Conservation (phyloP, 192 early-diverging fungal species). For the Mortierella hygrophila region DNA sequence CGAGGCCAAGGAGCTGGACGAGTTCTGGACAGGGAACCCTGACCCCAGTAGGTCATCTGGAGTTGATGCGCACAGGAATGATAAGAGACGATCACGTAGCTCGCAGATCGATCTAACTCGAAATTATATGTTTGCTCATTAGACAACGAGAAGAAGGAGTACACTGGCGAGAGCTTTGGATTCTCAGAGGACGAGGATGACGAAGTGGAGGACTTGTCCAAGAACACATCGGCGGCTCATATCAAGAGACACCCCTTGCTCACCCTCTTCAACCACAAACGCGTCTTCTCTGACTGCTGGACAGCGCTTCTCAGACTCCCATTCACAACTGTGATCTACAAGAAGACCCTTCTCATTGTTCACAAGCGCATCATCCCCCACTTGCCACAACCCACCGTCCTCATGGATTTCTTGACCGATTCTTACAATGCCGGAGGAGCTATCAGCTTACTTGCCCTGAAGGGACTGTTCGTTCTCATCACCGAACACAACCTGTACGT, state of each 20-base stretch:
- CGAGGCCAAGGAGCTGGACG: slow-evolving; percentile 63
- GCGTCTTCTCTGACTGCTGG: slow-evolving; percentile 87
- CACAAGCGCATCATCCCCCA: slow-evolving; percentile 93
- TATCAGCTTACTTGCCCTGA: slow-evolving; percentile 91
- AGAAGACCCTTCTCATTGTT: slow-evolving; percentile 82
- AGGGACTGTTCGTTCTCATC: slow-evolving; percentile 96
- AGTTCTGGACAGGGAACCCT: slow-evolving; percentile 75
- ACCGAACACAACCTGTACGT: slow-evolving; percentile 93
- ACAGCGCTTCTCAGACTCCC: slow-evolving; percentile 79
- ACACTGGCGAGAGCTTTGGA: slow-evolving; percentile 39
- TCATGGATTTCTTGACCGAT: slow-evolving; percentile 96
- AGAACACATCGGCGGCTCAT: slow-evolving; percentile 17
- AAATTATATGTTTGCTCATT: slow-evolving; percentile 1
- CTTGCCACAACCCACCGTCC: slow-evolving; percentile 77
- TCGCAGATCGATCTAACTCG: neutral
- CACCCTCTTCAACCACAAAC: slow-evolving; percentile 69
- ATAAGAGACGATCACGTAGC: neutral
- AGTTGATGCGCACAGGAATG: neutral
- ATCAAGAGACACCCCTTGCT: slow-evolving; percentile 47
- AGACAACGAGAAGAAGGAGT: slow-evolving; percentile 54
- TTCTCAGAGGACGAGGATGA: slow-evolving; percentile 54
- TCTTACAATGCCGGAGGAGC: slow-evolving; percentile 91
- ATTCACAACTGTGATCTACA: slow-evolving; percentile 81
- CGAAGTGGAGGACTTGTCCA: slow-evolving; percentile 47
- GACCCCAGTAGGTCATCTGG: slow-evolving; percentile 42